Evolutionary conservation across 805 yeast species (phyloP).

Genomic region (Saturnispora ahearnii): DNA sequence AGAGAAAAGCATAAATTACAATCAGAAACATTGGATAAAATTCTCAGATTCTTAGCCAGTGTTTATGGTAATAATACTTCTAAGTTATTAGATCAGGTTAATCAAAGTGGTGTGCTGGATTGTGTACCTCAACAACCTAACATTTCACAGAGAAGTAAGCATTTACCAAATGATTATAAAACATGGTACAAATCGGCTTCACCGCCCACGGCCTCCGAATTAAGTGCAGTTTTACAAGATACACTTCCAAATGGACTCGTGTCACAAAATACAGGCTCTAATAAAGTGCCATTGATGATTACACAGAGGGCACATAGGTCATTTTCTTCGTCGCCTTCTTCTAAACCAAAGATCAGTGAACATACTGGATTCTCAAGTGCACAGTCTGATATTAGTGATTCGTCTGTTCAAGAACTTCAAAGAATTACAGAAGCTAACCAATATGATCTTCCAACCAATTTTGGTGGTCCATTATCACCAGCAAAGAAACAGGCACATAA

Average conservation of each 20-base stretch:
- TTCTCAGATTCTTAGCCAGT: conserved; percentile 77
- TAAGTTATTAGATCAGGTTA: conserved; percentile 23
- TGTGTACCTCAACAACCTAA: conserved; percentile 1
- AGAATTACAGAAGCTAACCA: neutral
- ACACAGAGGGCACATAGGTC: conserved; percentile 21
- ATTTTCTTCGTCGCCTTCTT: conserved; percentile 5
- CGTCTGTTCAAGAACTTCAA: conserved; percentile 3
- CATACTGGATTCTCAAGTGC: conserved; percentile 1
- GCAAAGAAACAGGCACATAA: neutral
- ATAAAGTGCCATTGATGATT: conserved; percentile 20
- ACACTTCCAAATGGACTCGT: neutral
- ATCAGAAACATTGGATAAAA: conserved; percentile 79
- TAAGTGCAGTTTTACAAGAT: neutral
- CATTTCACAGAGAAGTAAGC: neutral
- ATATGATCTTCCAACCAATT: neutral
- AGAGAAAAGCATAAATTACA: conserved; percentile 82
- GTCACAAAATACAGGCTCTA: neutral
- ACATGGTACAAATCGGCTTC: neutral
- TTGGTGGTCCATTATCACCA: neutral
- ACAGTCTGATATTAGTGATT: conserved; percentile 6
- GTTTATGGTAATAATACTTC: conserved; percentile 61
- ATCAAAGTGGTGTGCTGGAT: conserved; percentile 5
- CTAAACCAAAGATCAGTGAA: neutral
- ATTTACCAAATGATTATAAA: neutral
- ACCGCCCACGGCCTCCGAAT: conserved; percentile 8